phyloP scores from a whole-genome alignment of 192 early-diverging fungal genomes.

The Gonapodya prolifera region DNA sequence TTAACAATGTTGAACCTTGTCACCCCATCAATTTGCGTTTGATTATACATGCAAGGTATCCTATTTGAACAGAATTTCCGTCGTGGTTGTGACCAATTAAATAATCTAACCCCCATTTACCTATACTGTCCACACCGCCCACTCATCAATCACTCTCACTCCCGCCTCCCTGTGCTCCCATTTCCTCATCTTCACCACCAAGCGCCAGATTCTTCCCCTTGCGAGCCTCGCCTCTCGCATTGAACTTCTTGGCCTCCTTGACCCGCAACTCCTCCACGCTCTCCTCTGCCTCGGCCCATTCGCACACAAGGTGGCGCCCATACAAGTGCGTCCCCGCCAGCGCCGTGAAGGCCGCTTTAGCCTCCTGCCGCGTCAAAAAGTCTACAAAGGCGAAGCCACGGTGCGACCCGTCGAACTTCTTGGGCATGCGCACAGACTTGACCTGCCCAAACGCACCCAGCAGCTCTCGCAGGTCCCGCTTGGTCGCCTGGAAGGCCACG shows the following conservation, averaged over 20 bases:
- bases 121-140: no score
- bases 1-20: no score
- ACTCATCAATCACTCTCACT: neutral
- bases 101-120: no score
- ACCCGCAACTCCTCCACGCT: constrained; percentile 69
- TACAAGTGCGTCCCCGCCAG: constrained; percentile 90
- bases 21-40: no score
- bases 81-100: no score
- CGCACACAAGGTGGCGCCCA: constrained; percentile 89
- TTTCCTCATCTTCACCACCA: neutral
- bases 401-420: constrained; percentile 83
- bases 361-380: constrained; percentile 92
- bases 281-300: constrained; percentile 84
- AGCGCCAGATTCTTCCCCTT: neutral
- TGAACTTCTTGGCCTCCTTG: constrained; percentile 72
- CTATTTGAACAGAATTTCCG: no score
- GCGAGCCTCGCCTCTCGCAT: neutral
- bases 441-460: constrained; percentile 86
- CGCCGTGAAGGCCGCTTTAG: constrained; percentile 73
- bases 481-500: constrained; percentile 92
- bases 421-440: constrained; percentile 89
- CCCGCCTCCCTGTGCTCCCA: neutral
- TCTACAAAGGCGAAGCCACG: constrained; percentile 98
- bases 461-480: constrained; percentile 81
- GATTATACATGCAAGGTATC: no score